phyloP scores from a whole-genome alignment of 192 early-diverging fungal genomes.

The Jimgerdemannia lactiflua region DNA sequence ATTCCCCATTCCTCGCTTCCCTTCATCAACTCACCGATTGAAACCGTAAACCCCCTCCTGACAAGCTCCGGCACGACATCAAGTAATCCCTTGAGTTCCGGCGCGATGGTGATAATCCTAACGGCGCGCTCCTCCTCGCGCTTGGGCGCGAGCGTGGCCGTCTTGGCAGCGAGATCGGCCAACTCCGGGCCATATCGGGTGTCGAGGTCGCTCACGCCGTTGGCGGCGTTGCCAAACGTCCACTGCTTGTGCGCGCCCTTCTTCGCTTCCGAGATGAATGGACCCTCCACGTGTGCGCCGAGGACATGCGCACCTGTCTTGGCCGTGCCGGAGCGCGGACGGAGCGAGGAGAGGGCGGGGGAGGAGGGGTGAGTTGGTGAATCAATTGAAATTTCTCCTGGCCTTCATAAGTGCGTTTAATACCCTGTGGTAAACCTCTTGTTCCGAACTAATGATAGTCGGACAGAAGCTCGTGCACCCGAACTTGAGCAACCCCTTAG shows the following conservation, averaged over 20 bases:
- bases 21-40: slow-evolving; percentile 32
- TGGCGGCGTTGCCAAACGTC: slow-evolving; percentile 35
- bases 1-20: not conserved
- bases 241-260: slow-evolving; percentile 75
- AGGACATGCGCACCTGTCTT: slow-evolving; percentile 66
- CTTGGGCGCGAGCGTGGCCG: slow-evolving; percentile 8
- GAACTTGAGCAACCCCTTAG: slow-evolving; percentile 70
- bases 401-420: not conserved
- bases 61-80: slow-evolving; percentile 64
- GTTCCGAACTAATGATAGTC: slow-evolving; percentile 71
- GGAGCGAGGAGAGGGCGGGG: slow-evolving; percentile 54
- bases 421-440: slow-evolving; percentile 71
- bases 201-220: slow-evolving; percentile 63
- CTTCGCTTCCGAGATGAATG: slow-evolving; percentile 59
- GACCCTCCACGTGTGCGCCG: slow-evolving; percentile 68
- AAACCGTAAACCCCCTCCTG: slow-evolving; percentile 60
- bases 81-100: slow-evolving; percentile 72
- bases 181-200: slow-evolving; percentile 68
- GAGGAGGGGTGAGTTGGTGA: slow-evolving; percentile 27
- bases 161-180: slow-evolving; percentile 14
- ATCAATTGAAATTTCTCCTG: not conserved
- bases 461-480: slow-evolving; percentile 83
- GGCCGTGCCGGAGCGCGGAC: slow-evolving; percentile 58
- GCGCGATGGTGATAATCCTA: slow-evolving; percentile 74
- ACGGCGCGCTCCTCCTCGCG: slow-evolving; percentile 34